Conservation (phyloP, 2,329 filamentous ascomycete species). For the Lachnellula hyalina region DNA sequence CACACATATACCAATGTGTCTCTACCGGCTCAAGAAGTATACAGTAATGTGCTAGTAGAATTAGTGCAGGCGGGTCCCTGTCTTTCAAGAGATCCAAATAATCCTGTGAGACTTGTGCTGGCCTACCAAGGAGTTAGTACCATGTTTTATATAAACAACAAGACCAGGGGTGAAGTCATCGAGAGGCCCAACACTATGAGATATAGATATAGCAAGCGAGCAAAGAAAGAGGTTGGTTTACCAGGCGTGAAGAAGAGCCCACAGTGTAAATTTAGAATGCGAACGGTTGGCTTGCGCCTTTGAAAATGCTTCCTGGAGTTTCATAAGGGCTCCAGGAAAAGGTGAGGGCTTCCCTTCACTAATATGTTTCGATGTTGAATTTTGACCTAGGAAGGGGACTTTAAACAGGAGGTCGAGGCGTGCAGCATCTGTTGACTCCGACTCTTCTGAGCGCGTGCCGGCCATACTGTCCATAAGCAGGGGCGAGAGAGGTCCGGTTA, state of each 20-base stretch:
- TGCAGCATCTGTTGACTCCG: background rate
- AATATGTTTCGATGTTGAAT: background rate
- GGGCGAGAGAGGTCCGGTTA: conserved; percentile 7
- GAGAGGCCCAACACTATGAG: background rate
- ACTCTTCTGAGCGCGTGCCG: background rate
- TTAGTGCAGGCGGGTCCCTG: conserved; percentile 31
- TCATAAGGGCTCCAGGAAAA: conserved; percentile 1
- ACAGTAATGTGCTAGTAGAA: conserved; percentile 36
- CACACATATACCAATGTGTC: conserved; percentile 34
- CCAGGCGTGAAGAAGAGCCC: conserved; percentile 19
- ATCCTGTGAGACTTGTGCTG: conserved; percentile 30
- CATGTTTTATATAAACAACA: conserved; percentile 19
- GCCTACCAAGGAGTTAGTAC: conserved; percentile 20
- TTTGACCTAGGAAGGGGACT: background rate
- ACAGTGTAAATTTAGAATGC: conserved; percentile 29
- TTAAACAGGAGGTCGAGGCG: background rate
- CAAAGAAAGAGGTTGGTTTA: too few relatives aligned
- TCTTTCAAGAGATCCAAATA: conserved; percentile 31
- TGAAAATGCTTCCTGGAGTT: conserved; percentile 2
- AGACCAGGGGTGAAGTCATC: background rate
- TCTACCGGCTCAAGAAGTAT: conserved; percentile 32
- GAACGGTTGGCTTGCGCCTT: conserved; percentile 29
- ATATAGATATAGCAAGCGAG: background rate
- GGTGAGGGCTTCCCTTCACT: background rate
- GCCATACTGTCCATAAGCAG: conserved; percentile 3